phyloP scores from a whole-genome alignment of 306 rosid genomes.

The Quercus engelmannii region DNA sequence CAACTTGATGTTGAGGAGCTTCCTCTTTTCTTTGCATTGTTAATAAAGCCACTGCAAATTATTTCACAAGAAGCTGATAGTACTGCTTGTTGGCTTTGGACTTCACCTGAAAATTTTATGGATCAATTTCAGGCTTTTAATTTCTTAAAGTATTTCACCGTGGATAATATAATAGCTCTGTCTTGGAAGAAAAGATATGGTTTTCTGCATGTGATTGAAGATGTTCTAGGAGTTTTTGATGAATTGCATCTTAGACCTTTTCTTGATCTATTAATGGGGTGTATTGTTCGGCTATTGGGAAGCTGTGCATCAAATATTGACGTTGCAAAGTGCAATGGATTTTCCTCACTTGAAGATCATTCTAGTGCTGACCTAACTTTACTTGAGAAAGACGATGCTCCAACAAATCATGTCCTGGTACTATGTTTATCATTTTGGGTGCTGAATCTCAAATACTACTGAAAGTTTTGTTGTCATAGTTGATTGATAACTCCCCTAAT shows the following conservation, averaged over 20 bases:
- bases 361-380: slow-evolving; percentile 14
- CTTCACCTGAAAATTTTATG: slow-evolving; percentile 34
- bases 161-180: slow-evolving; percentile 50
- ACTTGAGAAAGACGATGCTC: slow-evolving; percentile 26
- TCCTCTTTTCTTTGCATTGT: slow-evolving; percentile 77
- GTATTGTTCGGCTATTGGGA: slow-evolving; percentile 82
- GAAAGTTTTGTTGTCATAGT: not conserved
- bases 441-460: not conserved
- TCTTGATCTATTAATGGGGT: slow-evolving; percentile 73
- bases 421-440: slow-evolving; percentile 21
- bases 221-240: slow-evolving; percentile 80
- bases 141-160: slow-evolving; percentile 62
- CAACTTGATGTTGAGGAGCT: slow-evolving; percentile 75
- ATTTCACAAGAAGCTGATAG: slow-evolving; percentile 46
- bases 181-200: slow-evolving; percentile 84
- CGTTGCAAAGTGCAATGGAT: slow-evolving; percentile 28
- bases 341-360: slow-evolving; percentile 32
- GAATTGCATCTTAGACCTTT: slow-evolving; percentile 71
- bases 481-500: not conserved
- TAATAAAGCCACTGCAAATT: slow-evolving; percentile 78
- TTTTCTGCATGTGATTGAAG: slow-evolving; percentile 86
- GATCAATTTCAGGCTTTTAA: slow-evolving; percentile 44
- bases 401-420: slow-evolving; percentile 46
- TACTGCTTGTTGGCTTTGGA: slow-evolving; percentile 63
- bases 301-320: slow-evolving; percentile 65